These are phyloP conservation scores for Coccinonectria pachysandricola DNA, from an alignment of 2,329 filamentous ascomycete genomes.

Conservation along the genomic window DNA sequence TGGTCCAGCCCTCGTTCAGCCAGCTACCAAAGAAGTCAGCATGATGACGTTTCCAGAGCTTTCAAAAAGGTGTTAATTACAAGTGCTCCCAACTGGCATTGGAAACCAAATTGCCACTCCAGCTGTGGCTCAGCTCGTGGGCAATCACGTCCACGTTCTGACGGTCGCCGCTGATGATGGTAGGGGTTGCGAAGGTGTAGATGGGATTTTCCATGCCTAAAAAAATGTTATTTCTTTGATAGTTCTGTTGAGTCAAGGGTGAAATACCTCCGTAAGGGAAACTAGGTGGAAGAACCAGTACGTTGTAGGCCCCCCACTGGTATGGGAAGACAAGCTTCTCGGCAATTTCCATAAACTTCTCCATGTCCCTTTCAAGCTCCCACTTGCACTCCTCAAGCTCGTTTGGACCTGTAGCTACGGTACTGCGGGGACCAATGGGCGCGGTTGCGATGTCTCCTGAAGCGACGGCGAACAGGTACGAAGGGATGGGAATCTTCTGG, in stretches of 20 bases:
- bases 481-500: constrained; percentile 86
- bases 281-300: constrained; percentile 77
- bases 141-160: constrained; percentile 96
- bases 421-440: constrained; percentile 75
- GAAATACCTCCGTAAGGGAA: constrained; percentile 73
- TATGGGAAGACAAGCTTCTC: constrained; percentile 80
- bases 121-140: constrained; percentile 67
- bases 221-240: too few relatives aligned
- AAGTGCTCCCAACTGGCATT: constrained; percentile 76
- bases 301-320: constrained; percentile 91
- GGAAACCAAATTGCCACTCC: constrained; percentile 80
- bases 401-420: constrained; percentile 80
- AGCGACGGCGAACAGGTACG: constrained; percentile 90
- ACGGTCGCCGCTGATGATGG: constrained; percentile 80
- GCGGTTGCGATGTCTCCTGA: constrained; percentile 76
- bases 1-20: constrained; percentile 80
- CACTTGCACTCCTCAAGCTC: constrained; percentile 75
- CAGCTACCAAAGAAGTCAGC: constrained; percentile 32
- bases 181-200: constrained; percentile 91
- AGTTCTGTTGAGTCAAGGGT: too few relatives aligned
- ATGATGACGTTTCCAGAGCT: constrained; percentile 1
- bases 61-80: constrained; percentile 28
- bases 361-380: constrained; percentile 85
- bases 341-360: constrained; percentile 80
- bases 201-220: constrained; percentile 81